Evolutionary conservation across 345 rosid species (phyloP).

Genomic region (Litchi chinensis): DNA sequence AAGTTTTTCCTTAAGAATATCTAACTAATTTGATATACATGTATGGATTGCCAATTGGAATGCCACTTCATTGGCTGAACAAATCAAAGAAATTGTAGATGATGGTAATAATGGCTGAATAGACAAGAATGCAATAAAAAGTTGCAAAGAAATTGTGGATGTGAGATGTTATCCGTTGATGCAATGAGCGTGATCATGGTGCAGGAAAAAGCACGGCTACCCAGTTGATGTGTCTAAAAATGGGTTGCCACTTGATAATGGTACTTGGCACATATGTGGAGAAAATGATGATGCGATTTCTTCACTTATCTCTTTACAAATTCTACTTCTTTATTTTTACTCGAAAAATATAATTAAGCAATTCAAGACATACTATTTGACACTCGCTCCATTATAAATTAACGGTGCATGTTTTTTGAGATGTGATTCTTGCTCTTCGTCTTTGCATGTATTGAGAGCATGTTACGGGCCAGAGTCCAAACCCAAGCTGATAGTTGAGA

Average conservation of each 20-base stretch:
- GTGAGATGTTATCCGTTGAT: too few species aligned
- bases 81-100: conserved; percentile 12
- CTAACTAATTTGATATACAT: not conserved
- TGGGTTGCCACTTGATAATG: not conserved
- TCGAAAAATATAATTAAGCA: too few species aligned
- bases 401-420: too few species aligned
- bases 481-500: not conserved
- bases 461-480: not conserved
- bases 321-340: not conserved
- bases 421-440: not conserved
- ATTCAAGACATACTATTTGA: too few species aligned
- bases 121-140: not conserved
- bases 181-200: conserved; percentile 4
- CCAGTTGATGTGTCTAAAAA: not conserved
- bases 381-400: too few species aligned
- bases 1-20: not conserved
- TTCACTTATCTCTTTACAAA: not conserved
- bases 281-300: not conserved
- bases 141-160: not conserved
- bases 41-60: conserved; percentile 8
- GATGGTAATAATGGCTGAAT: conserved; percentile 17
- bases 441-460: not conserved
- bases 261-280: not conserved
- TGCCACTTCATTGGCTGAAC: conserved; percentile 21
- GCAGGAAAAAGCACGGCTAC: not conserved